Percentiles rank a stretch among this genome's conserved stretches.
Conservation (phyloP, 2,329 filamentous ascomycete genomes). For the Elsinoe australis region DNA sequence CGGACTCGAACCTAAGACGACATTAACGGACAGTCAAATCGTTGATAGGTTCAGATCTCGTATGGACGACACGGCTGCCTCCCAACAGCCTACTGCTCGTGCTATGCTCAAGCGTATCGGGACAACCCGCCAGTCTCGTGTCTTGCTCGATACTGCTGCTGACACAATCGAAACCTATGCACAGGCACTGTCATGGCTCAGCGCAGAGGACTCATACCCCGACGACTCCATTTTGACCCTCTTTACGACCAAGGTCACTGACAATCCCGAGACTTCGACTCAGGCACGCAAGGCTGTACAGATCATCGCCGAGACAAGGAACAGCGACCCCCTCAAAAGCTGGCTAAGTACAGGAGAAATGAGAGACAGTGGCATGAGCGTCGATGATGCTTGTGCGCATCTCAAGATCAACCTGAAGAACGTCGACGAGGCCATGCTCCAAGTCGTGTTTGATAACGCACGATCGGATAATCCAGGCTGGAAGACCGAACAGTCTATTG, state of each 20-base stretch:
- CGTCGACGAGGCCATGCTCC: constrained; percentile 21
- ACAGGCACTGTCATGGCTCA: constrained; percentile 57
- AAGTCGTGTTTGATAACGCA: constrained; percentile 24
- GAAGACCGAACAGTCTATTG: constrained; percentile 30
- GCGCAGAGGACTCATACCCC: constrained; percentile 38
- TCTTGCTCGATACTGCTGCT: constrained; percentile 51
- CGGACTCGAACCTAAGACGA: constrained; percentile 41
- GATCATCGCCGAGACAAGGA: constrained; percentile 52
- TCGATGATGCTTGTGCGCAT: constrained; percentile 45
- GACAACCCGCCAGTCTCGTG: constrained; percentile 48
- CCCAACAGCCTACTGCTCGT: constrained; percentile 44
- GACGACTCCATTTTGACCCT: constrained; percentile 54
- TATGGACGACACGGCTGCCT: constrained; percentile 11
- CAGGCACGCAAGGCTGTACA: constrained; percentile 49
- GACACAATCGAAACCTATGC: constrained; percentile 54
- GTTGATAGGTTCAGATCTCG: constrained; percentile 55
- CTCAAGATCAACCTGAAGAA: constrained; percentile 28
- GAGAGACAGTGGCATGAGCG: constrained; percentile 46
- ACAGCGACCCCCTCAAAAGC: constrained; percentile 47
- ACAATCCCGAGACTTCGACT: constrained; percentile 44
- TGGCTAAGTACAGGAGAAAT: constrained; percentile 48
- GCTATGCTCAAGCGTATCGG: constrained; percentile 54
- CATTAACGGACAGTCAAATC: constrained; percentile 52
- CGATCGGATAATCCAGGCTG: constrained; percentile 26
- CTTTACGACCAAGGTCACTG: constrained; percentile 42